phyloP scores from a whole-genome alignment of 2,329 filamentous ascomycete species.

The Aspergillus hortae region DNA sequence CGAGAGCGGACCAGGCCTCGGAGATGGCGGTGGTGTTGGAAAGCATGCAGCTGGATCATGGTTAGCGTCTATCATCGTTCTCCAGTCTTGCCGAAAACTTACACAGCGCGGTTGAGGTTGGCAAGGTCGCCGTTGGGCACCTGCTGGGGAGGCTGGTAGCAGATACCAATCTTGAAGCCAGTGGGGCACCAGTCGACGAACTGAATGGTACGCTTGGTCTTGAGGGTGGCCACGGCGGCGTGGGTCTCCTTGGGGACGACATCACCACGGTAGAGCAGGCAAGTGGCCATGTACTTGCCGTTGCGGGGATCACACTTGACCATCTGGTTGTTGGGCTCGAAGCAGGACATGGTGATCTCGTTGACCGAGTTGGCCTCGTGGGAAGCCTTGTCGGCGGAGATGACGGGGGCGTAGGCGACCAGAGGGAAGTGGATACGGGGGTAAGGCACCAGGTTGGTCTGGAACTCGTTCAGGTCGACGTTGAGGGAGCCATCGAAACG shows the following conservation, averaged over 20 bases:
- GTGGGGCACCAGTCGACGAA: slow-evolving; percentile 99
- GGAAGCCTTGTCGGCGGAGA: slow-evolving; percentile 90
- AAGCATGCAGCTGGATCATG: slow-evolving; percentile 77
- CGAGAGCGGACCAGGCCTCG: slow-evolving; percentile 95
- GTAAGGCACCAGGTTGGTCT: slow-evolving; percentile 99
- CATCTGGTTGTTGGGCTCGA: slow-evolving; percentile 99
- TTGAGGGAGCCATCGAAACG: slow-evolving; percentile 98
- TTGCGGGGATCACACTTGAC: slow-evolving; percentile 98
- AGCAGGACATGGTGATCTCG: slow-evolving; percentile 98
- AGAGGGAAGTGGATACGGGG: slow-evolving; percentile 99
- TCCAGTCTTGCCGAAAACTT: slow-evolving; percentile 46
- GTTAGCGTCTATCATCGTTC: neutral
- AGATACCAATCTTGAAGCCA: slow-evolving; percentile 99
- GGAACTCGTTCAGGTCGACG: slow-evolving; percentile 99
- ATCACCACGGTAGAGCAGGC: slow-evolving; percentile 95
- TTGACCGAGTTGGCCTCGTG: slow-evolving; percentile 98
- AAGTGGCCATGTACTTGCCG: slow-evolving; percentile 99
- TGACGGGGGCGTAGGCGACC: slow-evolving; percentile 90
- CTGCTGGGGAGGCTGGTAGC: slow-evolving; percentile 95
- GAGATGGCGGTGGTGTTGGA: slow-evolving; percentile 92
- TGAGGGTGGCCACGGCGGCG: slow-evolving; percentile 87
- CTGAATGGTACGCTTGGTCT: slow-evolving; percentile 99
- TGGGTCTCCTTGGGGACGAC: slow-evolving; percentile 96
- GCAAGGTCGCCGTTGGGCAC: slow-evolving; percentile 96
- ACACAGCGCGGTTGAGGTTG: slow-evolving; percentile 97